Base-by-base conservation (phyloP, 2,329 filamentous ascomycete species). In the Bipolaris sorokiniana region DNA sequence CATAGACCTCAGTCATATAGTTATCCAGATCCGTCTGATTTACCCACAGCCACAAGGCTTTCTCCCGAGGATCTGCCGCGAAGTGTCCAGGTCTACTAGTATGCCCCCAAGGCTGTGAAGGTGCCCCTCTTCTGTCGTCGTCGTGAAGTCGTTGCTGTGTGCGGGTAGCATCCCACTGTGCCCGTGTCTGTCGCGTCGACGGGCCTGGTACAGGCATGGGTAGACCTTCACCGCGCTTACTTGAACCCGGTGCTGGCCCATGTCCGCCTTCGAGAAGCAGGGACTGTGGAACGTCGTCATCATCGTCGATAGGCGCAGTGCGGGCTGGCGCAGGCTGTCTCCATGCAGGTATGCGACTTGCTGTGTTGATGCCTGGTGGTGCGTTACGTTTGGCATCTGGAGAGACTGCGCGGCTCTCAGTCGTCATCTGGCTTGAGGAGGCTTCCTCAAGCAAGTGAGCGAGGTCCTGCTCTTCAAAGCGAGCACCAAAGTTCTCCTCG, bases 31-130 rank as follows among this genome's bases (percentile, higher is more conserved):
- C 95, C 36, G 90, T 87, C 55, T 95, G 91, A 70, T 97, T 97
- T 52, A 91, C 91, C 90, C 93, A 97, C 77, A 91, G 86, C 89
- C 92, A 97, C 80, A 96, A 86, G 3, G 93, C 92, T 75, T 88
- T 90, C 71, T 94, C 90, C 75, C 87, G 87, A 0, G 87, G 85
- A 67, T 86, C 84, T 26, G 82, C 64, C 11, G 68, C 67, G 22
- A 73, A 70, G 36, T 70, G 67, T 4, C 68, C 67, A 2, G 65
- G 58, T 46, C 71, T 62, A 5, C 59, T 64, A 10, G 66, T 59
- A 34, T 65, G 55, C 7, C 59, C 62, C 70, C 71, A 74, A 3
- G 64, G 58, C 10, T 62, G 59, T 1, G 57, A 56, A 37, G 67
- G 57, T n/a, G 61, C 37, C 36, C 51, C 47, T 11, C 59, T 31